Conservation (phyloP, 495 filamentous ascomycete genomes). For the Apodospora peruviana region DNA sequence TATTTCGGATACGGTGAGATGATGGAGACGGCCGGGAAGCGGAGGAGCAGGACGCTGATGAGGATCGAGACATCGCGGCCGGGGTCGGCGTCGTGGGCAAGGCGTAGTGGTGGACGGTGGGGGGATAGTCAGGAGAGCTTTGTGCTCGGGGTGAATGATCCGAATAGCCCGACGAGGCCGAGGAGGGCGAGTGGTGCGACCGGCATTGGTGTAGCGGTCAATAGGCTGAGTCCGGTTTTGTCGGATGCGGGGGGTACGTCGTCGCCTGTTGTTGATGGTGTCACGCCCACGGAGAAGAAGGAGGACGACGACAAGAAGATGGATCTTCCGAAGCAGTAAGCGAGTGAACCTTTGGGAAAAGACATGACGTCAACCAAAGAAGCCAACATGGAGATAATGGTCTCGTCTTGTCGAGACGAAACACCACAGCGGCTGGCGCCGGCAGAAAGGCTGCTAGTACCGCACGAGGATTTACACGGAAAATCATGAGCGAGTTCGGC, state of each 20-base stretch:
- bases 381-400: too few relatives aligned
- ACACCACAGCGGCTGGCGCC: too few relatives aligned
- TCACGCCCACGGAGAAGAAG: too few relatives aligned
- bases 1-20: constrained; percentile 9
- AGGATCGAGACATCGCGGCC: background rate
- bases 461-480: too few relatives aligned
- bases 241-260: constrained; percentile 7
- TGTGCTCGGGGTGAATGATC: constrained; percentile 21
- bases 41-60: constrained; percentile 7
- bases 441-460: too few relatives aligned
- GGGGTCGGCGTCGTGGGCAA: constrained; percentile 1
- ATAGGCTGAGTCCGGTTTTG: constrained; percentile 19
- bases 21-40: constrained; percentile 8
- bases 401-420: too few relatives aligned
- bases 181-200: too few relatives aligned
- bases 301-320: too few relatives aligned
- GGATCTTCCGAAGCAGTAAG: too few relatives aligned
- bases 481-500: too few relatives aligned
- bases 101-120: constrained; percentile 11
- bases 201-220: background rate
- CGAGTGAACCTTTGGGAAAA: too few relatives aligned
- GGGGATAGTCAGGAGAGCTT: constrained; percentile 22
- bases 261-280: background rate
- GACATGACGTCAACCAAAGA: too few relatives aligned
- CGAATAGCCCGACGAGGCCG: constrained; percentile 24